These are phyloP conservation scores for Solanum hybrid DNA, from an alignment of 305 asterid species.

Conservation along the genomic window DNA sequence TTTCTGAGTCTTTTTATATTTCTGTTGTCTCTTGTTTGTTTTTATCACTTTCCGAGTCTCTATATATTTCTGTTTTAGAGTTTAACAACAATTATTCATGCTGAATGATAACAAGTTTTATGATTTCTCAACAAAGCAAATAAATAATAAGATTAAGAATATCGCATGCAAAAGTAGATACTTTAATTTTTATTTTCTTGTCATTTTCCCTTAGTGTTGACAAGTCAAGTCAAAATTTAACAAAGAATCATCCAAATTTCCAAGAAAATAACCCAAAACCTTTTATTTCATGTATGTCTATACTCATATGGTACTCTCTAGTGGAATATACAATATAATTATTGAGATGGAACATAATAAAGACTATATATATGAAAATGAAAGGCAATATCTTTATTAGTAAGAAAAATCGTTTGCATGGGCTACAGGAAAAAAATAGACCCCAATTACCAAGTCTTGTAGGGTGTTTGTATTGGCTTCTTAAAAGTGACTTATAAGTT, in stretches of 20 bases:
- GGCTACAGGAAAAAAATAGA: neutral
- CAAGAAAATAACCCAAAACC: neutral
- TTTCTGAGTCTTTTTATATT: neutral
- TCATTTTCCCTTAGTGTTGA: neutral
- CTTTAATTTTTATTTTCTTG: neutral
- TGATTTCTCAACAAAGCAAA: neutral
- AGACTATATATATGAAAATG: neutral
- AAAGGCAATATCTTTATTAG: no score
- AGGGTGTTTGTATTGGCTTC: no score
- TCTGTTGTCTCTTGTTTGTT: neutral
- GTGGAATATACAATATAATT: neutral
- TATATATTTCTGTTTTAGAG: neutral
- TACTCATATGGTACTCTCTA: neutral
- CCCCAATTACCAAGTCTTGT: neutral
- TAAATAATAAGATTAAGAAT: neutral
- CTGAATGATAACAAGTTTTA: neutral
- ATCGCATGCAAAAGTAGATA: neutral
- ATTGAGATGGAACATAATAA: neutral
- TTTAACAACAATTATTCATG: neutral
- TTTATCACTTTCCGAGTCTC: neutral
- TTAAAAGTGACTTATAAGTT: no score
- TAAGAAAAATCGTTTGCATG: neutral
- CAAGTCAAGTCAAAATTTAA: neutral
- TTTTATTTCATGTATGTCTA: neutral
- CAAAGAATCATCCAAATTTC: neutral